Conservation (phyloP, 2,329 filamentous ascomycete species). For the Trichoderma asperellum region DNA sequence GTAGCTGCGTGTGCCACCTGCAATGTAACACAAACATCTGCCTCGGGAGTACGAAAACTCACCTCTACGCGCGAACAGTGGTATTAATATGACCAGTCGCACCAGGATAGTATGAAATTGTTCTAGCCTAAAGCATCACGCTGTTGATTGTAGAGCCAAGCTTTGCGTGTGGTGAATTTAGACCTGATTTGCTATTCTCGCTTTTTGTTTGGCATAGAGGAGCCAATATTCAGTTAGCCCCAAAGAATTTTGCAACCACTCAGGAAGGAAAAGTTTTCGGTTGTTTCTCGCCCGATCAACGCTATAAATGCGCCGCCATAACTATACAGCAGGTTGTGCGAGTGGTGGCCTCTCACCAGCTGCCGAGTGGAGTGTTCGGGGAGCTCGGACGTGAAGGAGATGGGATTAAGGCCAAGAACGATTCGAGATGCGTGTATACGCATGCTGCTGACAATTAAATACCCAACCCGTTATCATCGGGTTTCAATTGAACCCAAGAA, state of each 20-base stretch:
- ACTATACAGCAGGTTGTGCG: background rate
- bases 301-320: background rate
- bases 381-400: constrained; percentile 16
- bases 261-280: background rate
- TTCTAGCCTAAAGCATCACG: background rate
- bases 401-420: background rate
- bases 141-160: background rate
- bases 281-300: background rate
- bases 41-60: constrained; percentile 1
- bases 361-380: constrained; percentile 8
- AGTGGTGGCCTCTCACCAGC: background rate
- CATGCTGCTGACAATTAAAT: background rate
- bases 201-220: background rate
- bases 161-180: background rate
- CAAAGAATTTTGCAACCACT: background rate
- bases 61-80: background rate
- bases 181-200: background rate
- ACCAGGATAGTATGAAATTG: background rate
- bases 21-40: constrained; percentile 4
- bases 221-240: background rate
- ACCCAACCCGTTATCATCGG: background rate
- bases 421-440: background rate
- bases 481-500: constrained; percentile 4
- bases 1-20: constrained; percentile 13
- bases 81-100: background rate